A percentile compares a stretch with the other conserved stretches of the same genome.
phyloP scores from a whole-genome alignment of 192 early-diverging fungal species.

The Piromyces sp. region DNA sequence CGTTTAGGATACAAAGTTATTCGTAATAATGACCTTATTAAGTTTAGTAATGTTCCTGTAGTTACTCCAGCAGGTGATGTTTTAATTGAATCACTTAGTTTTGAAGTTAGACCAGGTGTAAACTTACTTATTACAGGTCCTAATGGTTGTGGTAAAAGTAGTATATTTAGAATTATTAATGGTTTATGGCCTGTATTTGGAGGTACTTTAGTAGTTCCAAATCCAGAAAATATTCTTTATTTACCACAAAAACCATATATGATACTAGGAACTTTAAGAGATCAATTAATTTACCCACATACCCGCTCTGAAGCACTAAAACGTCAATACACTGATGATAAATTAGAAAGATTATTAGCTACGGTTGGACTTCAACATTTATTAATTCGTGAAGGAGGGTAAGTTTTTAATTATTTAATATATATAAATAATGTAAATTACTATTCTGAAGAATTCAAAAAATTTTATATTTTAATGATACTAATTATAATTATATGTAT shows the following conservation, averaged over 20 bases:
- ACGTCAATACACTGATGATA: conserved; percentile 51
- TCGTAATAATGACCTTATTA: conserved; percentile 1
- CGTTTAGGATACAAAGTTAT: neutral
- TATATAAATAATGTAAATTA: too few species aligned
- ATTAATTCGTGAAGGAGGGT: conserved; percentile 78
- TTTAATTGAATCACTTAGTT: neutral
- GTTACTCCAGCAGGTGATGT: neutral
- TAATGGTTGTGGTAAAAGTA: conserved; percentile 75
- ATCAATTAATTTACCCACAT: conserved; percentile 92
- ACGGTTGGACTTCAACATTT: conserved; percentile 68
- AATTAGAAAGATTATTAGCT: conserved; percentile 59
- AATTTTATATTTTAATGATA: too few species aligned
- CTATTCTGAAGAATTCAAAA: too few species aligned
- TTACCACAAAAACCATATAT: conserved; percentile 98
- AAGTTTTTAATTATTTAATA: conserved; percentile 10
- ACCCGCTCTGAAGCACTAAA: conserved; percentile 58
- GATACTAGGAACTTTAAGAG: conserved; percentile 78
- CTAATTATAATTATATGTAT: too few species aligned
- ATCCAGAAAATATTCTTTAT: conserved; percentile 82
- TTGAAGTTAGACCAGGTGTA: conserved; percentile 13
- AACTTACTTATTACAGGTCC: conserved; percentile 52
- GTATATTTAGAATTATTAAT: conserved; percentile 87
- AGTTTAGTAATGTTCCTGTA: conserved; percentile 3
- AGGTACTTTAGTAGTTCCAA: conserved; percentile 57
- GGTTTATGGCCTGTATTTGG: conserved; percentile 93